Base-by-base conservation (phyloP, 495 filamentous ascomycete genomes). In the Penicillium taxi region DNA sequence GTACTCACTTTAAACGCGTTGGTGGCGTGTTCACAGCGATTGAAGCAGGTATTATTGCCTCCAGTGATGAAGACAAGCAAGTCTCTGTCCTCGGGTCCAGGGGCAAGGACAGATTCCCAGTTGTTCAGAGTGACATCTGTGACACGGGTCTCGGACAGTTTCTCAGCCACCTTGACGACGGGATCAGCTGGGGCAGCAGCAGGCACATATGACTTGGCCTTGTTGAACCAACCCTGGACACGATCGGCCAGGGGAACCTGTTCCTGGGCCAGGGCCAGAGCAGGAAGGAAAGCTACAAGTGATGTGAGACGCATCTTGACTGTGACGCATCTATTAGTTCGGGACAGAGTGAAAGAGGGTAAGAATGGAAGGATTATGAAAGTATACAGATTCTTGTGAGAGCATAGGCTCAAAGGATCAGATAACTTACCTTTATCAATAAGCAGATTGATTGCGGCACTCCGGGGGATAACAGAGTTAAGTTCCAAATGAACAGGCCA, bases 21-120 rank as follows among this genome's bases (percentile, higher is more conserved):
- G 13, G 75, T 69, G 19, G 70, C 67, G 4, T 57, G 55, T 8
- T 41, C 67, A 55, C 77, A 82, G 41, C 68, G 58, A 37, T 69
- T 86, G 51, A 77, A 86, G 68, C 88, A 96, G 19, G 86, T 89
- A 67, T 82, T 86, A 64, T 94, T 93, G 26, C 84, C 78, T 33
- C 88, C 88, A 1, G 82, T 85, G 33, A 93, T 60, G 52, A 82
- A 74, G 41, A 94, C 66, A 65, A 82, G 76, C 84, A 82, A 94
- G 57, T 89, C 81, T 59, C 83, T 77, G 2, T 82, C 73, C 9
- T 77, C 57, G 35, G 72, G 63, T 6, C 80, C 72, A 6, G 82
- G 79, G 15, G 63, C 70, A 42, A 87, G 75, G 37, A 85, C 58
- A 9, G 71, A 51, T 47, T 82, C 73, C 80, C 83, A 91, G 74